Conservation (phyloP, 768 basidiomycete species). For the Lactifluus echinatus region DNA sequence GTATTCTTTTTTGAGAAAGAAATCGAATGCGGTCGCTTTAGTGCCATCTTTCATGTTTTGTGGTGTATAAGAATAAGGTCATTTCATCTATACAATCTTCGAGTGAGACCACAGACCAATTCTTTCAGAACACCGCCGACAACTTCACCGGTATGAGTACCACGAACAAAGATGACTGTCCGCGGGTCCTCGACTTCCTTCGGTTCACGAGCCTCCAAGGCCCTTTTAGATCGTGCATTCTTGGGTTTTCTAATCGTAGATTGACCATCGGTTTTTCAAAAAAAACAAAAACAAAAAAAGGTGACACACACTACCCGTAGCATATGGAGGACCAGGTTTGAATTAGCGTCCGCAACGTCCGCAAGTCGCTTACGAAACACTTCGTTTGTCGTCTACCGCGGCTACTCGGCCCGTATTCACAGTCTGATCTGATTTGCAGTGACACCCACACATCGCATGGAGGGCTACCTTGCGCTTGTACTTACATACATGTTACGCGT, state of each 20-base stretch:
- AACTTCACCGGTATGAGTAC: slow-evolving; percentile 76
- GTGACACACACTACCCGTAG: slow-evolving; percentile 17
- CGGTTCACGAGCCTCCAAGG: slow-evolving; percentile 73
- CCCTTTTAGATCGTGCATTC: slow-evolving; percentile 93
- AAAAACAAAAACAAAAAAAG: neutral
- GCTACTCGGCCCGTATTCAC: neutral
- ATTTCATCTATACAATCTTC: neutral
- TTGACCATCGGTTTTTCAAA: neutral
- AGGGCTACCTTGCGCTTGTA: too few relatives aligned
- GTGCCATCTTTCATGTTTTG: slow-evolving; percentile 57
- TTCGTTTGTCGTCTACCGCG: neutral
- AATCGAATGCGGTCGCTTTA: slow-evolving; percentile 87
- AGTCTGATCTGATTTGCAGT: too few relatives aligned
- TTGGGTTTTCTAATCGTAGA: slow-evolving; percentile 65
- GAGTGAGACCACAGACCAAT: slow-evolving; percentile 47
- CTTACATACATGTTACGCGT: too few relatives aligned
- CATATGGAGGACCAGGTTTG: too few relatives aligned
- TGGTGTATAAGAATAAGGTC: neutral
- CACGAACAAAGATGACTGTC: slow-evolving; percentile 84
- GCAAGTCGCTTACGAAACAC: too few relatives aligned
- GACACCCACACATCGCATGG: too few relatives aligned
- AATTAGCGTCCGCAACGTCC: too few relatives aligned
- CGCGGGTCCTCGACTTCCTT: slow-evolving; percentile 86
- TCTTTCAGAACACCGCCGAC: slow-evolving; percentile 82
- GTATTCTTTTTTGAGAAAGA: slow-evolving; percentile 91